Conservation (phyloP, 2,329 filamentous ascomycete genomes). For the Claviceps spartinae region DNA sequence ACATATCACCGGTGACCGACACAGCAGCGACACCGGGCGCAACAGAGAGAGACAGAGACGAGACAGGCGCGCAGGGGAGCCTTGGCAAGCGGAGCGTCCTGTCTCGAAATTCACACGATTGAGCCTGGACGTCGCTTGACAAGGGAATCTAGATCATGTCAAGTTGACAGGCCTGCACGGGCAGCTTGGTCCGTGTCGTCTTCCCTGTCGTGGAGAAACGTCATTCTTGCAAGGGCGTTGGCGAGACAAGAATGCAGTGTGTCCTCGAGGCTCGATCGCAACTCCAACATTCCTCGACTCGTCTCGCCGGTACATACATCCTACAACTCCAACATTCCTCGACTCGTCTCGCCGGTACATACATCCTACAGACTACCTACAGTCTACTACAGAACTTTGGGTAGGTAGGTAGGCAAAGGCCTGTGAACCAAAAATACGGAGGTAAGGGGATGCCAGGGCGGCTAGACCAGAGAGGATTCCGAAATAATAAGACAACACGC, state of each 20-base stretch:
- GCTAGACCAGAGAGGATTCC: no score
- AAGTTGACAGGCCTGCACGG: background rate
- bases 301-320: background rate
- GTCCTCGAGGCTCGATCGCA: background rate
- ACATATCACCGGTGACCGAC: no score
- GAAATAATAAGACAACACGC: no score
- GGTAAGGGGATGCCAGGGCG: no score
- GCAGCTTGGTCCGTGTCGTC: background rate
- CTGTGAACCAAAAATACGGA: no score
- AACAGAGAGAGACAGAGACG: constrained; percentile 2
- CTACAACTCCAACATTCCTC: background rate
- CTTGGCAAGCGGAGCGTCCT: background rate
- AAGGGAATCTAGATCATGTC: background rate
- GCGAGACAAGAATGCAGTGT: background rate
- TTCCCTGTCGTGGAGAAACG: background rate
- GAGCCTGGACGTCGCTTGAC: background rate
- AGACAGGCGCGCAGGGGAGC: constrained; percentile 1
- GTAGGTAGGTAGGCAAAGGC: no score
- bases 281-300: background rate
- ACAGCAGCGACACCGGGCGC: no score
- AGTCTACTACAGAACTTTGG: no score
- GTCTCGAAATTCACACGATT: background rate
- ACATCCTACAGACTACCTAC: background rate
- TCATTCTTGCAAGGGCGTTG: background rate
- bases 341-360: background rate